Evolutionary conservation across 148 eudicot genomes (phyloP).

Genomic region (Suaeda aralocaspica): DNA sequence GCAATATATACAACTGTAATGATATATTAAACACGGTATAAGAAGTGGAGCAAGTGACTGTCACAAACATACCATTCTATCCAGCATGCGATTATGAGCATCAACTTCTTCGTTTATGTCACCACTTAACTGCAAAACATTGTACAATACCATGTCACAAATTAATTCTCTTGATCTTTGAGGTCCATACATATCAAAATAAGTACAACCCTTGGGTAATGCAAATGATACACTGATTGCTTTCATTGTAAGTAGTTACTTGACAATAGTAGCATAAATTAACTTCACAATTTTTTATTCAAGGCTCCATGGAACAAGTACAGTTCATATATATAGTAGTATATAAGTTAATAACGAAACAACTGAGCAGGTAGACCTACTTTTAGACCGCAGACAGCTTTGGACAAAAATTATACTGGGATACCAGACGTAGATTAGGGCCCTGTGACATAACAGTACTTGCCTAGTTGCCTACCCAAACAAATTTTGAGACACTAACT

Average conservation of each 20-base stretch:
- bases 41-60: constrained; percentile 1
- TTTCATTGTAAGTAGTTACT: neutral
- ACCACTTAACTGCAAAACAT: constrained; percentile 65
- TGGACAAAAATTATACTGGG: neutral
- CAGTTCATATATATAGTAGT: too few species aligned
- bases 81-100: constrained; percentile 80
- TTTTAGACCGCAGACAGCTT: neutral
- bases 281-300: neutral
- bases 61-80: constrained; percentile 59
- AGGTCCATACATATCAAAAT: neutral
- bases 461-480: neutral
- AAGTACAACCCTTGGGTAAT: neutral
- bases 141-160: neutral
- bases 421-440: too few species aligned
- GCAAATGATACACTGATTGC: neutral
- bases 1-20: neutral
- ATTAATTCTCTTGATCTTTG: neutral
- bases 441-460: neutral
- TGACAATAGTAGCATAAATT: neutral
- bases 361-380: neutral
- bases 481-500: neutral
- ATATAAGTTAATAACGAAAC: neutral
- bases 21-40: neutral
- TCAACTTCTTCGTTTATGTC: constrained; percentile 94
- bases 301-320: neutral